Base-by-base conservation (phyloP, 2,329 filamentous ascomycete species). In the Pezicula neosporulosa region DNA sequence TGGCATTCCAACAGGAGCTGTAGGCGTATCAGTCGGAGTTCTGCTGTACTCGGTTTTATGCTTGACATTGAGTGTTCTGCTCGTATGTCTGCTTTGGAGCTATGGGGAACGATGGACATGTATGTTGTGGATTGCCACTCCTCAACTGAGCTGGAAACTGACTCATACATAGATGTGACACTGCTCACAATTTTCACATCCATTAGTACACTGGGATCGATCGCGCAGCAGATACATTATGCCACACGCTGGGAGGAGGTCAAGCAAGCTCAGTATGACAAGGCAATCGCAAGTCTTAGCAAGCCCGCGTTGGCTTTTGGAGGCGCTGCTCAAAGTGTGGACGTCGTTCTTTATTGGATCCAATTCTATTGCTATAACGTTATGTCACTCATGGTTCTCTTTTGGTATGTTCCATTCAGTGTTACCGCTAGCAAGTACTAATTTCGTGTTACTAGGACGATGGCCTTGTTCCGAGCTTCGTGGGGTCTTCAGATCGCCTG, bases 311-410 rank as follows among this genome's bases (percentile, higher is more conserved):
- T 77, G 10, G 70, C 69, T 30, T 66, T 77, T 44, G 67, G 72
- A 8, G 72, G 73, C 15, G 63, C 66, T 10, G 72, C 73, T 5
- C 64, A 65, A 6, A 70, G 69, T 4, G 39, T 72, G 3, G 75
- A 77, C 48, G 62, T 72, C 6, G 64, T 69, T 0, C 61, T 79
- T 2, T 78, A 72, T 55, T 77, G 74, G 51, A 76, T 78, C 53
- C 76, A 78, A 58, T 77, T 72, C 46, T 77, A 77, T 52, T 69
- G 68, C 28, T 78, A 78, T 57, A 77, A 76, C 61, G 72, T 74
- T n/a, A 73, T 77, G 59, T 65, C 72, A 8, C 61, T 77, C 28
- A 65, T 76, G 33, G 66, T 73, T 6, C 62, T 77, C 6, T 76
- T 73, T 49, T 79, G 76, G 74, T 75, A 62, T 47, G 63, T 53